phyloP scores from a whole-genome alignment of 768 basidiomycete genomes.

The Russula vinacea region DNA sequence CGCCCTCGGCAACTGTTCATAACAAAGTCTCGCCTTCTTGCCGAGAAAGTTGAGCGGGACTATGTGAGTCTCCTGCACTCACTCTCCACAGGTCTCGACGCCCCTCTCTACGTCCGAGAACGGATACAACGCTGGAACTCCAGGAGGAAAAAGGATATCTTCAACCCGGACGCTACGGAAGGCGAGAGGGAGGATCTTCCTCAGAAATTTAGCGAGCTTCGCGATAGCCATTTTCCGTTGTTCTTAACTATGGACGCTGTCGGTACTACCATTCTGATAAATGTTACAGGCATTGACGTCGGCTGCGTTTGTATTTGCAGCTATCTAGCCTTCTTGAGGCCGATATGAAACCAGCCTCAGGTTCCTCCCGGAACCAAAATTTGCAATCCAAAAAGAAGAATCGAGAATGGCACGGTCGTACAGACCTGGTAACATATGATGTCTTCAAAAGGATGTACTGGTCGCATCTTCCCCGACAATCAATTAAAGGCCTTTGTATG shows the following conservation, averaged over 20 bases:
- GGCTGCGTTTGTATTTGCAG: conserved; percentile 34
- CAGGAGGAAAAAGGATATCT: conserved; percentile 33
- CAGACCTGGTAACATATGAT: conserved; percentile 42
- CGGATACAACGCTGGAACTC: conserved; percentile 27
- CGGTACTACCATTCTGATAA: conserved; percentile 20
- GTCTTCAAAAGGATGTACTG: conserved; percentile 54
- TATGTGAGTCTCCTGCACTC: conserved; percentile 52
- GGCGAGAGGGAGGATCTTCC: conserved; percentile 48
- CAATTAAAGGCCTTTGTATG: conserved; percentile 54
- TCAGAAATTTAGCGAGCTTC: conserved; percentile 50
- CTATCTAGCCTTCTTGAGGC: conserved; percentile 50
- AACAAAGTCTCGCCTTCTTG: conserved; percentile 64
- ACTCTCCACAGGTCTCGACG: conserved; percentile 38
- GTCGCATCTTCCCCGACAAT: conserved; percentile 51
- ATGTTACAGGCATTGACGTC: background rate
- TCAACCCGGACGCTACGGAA: conserved; percentile 45
- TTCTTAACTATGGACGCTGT: conserved; percentile 67
- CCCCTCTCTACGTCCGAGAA: conserved; percentile 41
- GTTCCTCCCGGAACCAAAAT: conserved; percentile 3
- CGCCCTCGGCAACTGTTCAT: conserved; percentile 70
- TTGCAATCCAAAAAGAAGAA: conserved; percentile 9
- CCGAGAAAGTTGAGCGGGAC: conserved; percentile 65
- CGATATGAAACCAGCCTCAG: conserved; percentile 36
- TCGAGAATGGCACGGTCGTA: background rate
- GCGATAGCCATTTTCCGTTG: conserved; percentile 62